Conservation (phyloP, 768 basidiomycete species). For the Trametes meyenii region DNA sequence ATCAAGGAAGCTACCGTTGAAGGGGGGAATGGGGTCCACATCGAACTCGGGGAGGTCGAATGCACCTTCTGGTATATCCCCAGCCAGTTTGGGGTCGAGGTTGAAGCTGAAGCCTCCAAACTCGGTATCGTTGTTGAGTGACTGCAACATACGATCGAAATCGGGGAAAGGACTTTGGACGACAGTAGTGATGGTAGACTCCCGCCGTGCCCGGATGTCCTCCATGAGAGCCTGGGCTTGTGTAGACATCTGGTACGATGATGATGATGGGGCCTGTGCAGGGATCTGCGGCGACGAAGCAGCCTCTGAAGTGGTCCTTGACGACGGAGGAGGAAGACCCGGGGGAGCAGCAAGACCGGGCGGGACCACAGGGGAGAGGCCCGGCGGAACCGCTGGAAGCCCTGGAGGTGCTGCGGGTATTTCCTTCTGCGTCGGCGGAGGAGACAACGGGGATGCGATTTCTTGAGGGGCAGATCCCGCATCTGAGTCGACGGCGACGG, state of each 20-base stretch:
- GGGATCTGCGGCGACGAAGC: conserved; percentile 53
- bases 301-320: conserved; percentile 45
- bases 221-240: conserved; percentile 84
- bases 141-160: conserved; percentile 81
- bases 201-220: conserved; percentile 77
- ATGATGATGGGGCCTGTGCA: conserved; percentile 50
- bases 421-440: conserved; percentile 40
- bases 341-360: conserved; percentile 62
- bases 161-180: conserved; percentile 79
- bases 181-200: conserved; percentile 48
- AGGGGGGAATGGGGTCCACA: conserved; percentile 54
- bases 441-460: conserved; percentile 38
- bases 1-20: conserved; percentile 67
- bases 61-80: conserved; percentile 42
- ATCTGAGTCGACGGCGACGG: conserved; percentile 55
- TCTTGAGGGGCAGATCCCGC: conserved; percentile 48
- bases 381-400: conserved; percentile 54
- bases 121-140: conserved; percentile 62
- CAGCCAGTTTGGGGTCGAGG: conserved; percentile 76
- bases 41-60: conserved; percentile 49
- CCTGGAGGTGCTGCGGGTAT: conserved; percentile 50
- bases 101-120: conserved; percentile 84
- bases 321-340: conserved; percentile 47
- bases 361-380: conserved; percentile 58
- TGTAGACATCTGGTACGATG: conserved; percentile 84